Percentiles rank a stretch among this genome's conserved stretches.
Evolutionary conservation across 768 basidiomycete genomes (phyloP).

Genomic region (Pisolithus tinctorius): DNA sequence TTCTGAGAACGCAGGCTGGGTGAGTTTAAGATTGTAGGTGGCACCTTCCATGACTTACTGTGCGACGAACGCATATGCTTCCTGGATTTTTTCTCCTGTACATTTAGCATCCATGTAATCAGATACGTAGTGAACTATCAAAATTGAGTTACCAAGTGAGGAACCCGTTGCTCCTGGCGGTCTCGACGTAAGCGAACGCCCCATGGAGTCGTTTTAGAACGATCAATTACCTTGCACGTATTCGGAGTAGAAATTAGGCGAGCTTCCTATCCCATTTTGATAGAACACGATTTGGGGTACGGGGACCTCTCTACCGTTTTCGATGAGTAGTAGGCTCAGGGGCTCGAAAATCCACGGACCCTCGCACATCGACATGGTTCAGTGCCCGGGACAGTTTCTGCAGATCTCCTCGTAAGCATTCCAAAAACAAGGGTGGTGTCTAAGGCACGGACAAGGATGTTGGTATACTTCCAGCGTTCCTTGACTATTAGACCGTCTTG

Average conservation of each 20-base stretch:
- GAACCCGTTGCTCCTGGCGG: constrained; percentile 54
- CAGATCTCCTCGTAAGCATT: background rate
- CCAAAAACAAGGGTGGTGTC: background rate
- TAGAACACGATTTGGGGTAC: constrained; percentile 61
- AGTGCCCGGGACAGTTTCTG: constrained; percentile 52
- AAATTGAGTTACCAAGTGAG: constrained; percentile 41
- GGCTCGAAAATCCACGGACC: constrained; percentile 12
- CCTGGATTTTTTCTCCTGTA: constrained; percentile 66
- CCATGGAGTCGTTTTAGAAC: background rate
- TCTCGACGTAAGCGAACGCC: constrained; percentile 1
- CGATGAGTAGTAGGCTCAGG: background rate
- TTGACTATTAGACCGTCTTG: constrained; percentile 50
- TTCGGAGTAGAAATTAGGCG: constrained; percentile 49
- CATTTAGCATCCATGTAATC: background rate
- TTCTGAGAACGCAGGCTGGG: constrained; percentile 33
- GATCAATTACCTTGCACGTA: constrained; percentile 47
- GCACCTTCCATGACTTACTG: constrained; percentile 43
- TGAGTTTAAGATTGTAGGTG: background rate
- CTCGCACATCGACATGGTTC: constrained; percentile 41
- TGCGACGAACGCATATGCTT: constrained; percentile 74
- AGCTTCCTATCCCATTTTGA: constrained; percentile 56
- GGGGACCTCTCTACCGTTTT: constrained; percentile 25
- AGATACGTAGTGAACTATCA: background rate
- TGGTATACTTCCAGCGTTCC: constrained; percentile 46
- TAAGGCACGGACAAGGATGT: constrained; percentile 40